A percentile compares a stretch with the other conserved stretches of the same genome.
These are phyloP conservation scores for Pilatotrama ljubarskyi DNA, from an alignment of 768 basidiomycete species.

Conservation along the genomic window DNA sequence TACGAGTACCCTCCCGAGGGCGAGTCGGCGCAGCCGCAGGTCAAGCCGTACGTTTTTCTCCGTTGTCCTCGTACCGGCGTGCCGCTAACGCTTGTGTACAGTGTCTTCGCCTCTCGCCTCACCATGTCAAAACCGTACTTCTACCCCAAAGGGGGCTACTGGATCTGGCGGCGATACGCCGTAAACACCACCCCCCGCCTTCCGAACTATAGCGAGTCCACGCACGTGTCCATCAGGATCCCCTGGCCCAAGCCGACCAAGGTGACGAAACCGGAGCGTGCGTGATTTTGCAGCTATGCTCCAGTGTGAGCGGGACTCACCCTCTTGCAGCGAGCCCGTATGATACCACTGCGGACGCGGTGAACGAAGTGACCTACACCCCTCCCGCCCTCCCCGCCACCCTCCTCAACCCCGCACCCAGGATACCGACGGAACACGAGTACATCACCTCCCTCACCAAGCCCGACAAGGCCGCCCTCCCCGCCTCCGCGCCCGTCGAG, in stretches of 20 bases:
- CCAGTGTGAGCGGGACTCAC: not conserved
- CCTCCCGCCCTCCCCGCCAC: conserved; percentile 50
- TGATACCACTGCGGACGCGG: conserved; percentile 64
- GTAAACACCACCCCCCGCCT: conserved; percentile 61
- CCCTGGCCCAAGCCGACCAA: conserved; percentile 66
- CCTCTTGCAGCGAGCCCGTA: conserved; percentile 49
- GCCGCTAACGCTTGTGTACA: conserved; percentile 30
- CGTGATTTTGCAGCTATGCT: not conserved
- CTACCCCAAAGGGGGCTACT: conserved; percentile 54
- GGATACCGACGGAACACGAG: conserved; percentile 41
- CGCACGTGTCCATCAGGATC: conserved; percentile 42
- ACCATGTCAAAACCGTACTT: conserved; percentile 61
- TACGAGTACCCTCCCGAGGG: conserved; percentile 53
- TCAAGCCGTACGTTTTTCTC: conserved; percentile 29
- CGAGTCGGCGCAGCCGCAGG: conserved; percentile 25
- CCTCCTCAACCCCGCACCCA: conserved; percentile 29
- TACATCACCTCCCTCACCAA: conserved; percentile 56
- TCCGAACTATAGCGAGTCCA: conserved; percentile 41
- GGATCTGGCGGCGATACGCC: conserved; percentile 74
- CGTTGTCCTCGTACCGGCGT: no score
- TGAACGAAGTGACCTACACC: conserved; percentile 69
- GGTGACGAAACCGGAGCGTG: conserved; percentile 45
- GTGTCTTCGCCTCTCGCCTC: conserved; percentile 77
- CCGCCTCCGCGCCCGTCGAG: conserved; percentile 63
- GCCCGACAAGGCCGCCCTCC: conserved; percentile 43